Conservation (phyloP, 2,329 filamentous ascomycete species). For the Fusarium nanum region DNA sequence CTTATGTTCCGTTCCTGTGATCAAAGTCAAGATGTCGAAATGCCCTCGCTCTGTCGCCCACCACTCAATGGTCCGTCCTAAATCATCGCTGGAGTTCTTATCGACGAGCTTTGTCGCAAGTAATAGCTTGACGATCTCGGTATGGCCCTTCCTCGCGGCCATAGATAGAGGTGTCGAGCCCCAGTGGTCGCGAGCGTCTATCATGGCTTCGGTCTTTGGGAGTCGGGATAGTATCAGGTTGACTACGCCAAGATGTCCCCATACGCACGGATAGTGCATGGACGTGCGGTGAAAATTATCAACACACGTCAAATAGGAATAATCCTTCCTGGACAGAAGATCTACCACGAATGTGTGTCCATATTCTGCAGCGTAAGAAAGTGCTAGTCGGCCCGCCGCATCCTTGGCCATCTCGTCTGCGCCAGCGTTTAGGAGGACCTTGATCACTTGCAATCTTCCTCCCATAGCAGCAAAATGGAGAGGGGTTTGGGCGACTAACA, state of each 20-base stretch:
- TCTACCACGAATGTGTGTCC: too few species aligned
- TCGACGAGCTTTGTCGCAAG: not conserved
- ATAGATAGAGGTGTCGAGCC: not conserved
- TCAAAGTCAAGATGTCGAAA: not conserved
- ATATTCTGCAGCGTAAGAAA: too few species aligned
- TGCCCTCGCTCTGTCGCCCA: not conserved
- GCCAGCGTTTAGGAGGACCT: too few species aligned
- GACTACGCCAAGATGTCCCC: not conserved
- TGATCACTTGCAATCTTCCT: too few species aligned
- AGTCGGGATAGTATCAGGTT: not conserved
- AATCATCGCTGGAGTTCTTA: not conserved
- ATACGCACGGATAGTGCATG: not conserved
- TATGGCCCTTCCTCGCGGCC: fast-evolving
- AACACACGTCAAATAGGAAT: fast-evolving
- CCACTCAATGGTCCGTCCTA: not conserved
- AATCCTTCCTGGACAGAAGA: too few species aligned
- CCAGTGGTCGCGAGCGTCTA: not conserved
- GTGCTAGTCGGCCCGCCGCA: too few species aligned
- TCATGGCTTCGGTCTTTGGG: fast-evolving
- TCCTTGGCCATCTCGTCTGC: too few species aligned
- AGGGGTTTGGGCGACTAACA: too few species aligned
- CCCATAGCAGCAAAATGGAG: too few species aligned
- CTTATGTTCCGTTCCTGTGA: not conserved
- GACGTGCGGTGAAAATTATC: not conserved
- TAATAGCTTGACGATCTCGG: fast-evolving